phyloP scores from a whole-genome alignment of 2,329 filamentous ascomycete species.

The Aspergillus japonicus region DNA sequence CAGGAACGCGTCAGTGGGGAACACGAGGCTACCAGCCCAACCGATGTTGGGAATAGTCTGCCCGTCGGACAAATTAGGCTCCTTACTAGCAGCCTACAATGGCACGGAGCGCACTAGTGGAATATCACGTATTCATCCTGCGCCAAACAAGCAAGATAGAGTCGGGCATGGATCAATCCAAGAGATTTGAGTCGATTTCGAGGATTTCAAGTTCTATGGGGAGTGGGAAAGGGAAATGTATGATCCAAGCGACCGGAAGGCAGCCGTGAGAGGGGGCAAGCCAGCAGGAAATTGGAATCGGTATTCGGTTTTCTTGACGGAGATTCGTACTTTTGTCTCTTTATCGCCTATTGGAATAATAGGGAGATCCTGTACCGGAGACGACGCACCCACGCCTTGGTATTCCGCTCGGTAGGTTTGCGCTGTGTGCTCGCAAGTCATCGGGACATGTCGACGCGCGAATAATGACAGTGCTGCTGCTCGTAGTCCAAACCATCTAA shows the following conservation, averaged over 20 bases:
- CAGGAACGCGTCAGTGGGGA: conserved; percentile 33
- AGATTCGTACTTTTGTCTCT: conserved; percentile 1
- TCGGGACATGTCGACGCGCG: background rate
- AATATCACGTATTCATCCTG: conserved; percentile 11
- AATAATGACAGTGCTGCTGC: background rate
- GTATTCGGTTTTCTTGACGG: background rate
- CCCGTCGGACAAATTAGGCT: conserved; percentile 20
- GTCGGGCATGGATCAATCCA: background rate
- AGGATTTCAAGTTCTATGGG: background rate
- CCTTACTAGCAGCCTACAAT: conserved; percentile 8
- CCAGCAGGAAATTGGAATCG: background rate
- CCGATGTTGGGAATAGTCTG: conserved; percentile 13
- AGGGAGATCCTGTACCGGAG: background rate
- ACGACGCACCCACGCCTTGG: background rate
- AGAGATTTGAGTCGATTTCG: background rate
- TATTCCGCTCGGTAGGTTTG: no score
- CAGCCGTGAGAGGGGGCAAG: background rate
- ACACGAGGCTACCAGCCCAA: conserved; percentile 22
- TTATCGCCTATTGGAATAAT: background rate
- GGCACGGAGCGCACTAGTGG: conserved; percentile 8
- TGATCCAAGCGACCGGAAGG: background rate
- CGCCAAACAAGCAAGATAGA: background rate
- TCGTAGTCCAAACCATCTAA: background rate
- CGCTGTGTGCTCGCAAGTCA: no score
- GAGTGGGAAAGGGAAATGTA: background rate